These are phyloP conservation scores for Raffaelea ambrosiae DNA, from an alignment of 2,329 filamentous ascomycete genomes.

Conservation along the genomic window DNA sequence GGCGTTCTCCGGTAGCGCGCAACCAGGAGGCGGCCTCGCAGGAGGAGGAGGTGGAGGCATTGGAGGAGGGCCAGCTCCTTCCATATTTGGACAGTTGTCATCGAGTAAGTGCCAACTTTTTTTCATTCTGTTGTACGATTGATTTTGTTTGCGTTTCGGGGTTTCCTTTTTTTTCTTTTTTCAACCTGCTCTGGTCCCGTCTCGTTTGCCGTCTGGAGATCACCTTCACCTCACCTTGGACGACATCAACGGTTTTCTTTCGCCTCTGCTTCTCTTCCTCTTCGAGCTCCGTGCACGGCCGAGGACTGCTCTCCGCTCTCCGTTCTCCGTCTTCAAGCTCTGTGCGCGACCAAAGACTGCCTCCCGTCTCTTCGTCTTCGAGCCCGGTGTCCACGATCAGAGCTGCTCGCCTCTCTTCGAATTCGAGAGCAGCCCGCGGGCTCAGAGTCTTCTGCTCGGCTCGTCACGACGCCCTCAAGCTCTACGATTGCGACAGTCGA, in stretches of 20 bases:
- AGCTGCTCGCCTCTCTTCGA: neutral
- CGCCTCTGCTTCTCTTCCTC: neutral
- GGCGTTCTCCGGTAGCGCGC: conserved; percentile 9
- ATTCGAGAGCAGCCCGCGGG: too few relatives aligned
- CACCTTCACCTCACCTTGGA: neutral
- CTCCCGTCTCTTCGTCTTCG: neutral
- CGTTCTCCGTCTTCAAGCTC: neutral
- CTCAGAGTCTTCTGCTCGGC: too few relatives aligned
- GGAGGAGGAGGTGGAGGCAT: neutral
- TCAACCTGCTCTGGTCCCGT: neutral
- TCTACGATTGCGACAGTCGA: too few relatives aligned
- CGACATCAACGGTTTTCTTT: too few relatives aligned
- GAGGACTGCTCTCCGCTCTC: neutral
- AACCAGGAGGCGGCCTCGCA: conserved; percentile 2
- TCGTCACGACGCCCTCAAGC: too few relatives aligned
- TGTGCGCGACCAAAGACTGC: neutral
- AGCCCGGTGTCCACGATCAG: neutral
- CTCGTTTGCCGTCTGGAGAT: neutral
- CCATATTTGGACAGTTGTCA: neutral
- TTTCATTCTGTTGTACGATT: neutral
- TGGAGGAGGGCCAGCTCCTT: neutral
- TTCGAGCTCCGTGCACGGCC: too few relatives aligned
- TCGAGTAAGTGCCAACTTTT: conserved; percentile 3
- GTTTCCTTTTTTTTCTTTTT: neutral
- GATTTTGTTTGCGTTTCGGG: neutral